These are phyloP conservation scores for Coccomyxa subellipsoidea DNA, from an alignment of 163 green algal species.

Conservation along the genomic window DNA sequence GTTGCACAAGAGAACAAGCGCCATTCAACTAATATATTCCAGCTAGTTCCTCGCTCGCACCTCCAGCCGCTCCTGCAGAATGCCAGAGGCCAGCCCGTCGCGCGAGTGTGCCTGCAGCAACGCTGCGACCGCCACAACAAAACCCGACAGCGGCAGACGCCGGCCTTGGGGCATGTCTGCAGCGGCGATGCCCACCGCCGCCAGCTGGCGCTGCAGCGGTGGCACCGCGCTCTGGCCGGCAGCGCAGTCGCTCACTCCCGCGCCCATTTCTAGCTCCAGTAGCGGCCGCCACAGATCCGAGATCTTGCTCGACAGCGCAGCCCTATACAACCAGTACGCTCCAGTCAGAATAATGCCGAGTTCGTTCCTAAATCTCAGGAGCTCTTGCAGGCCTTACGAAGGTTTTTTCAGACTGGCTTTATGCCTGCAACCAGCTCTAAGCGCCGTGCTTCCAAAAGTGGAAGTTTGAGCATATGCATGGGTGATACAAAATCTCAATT, in stretches of 20 bases:
- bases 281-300: neutral
- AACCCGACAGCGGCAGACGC: neutral
- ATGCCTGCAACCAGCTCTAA: too few relatives aligned
- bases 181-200: neutral
- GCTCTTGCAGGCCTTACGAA: too few relatives aligned
- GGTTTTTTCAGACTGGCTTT: too few relatives aligned
- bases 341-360: neutral
- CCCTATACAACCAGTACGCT: too few relatives aligned
- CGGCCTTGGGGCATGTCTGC: neutral
- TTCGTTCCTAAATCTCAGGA: neutral
- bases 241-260: neutral
- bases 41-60: too few relatives aligned
- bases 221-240: neutral
- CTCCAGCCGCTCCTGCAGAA: neutral
- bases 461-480: too few relatives aligned
- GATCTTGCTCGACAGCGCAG: neutral
- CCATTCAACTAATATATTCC: too few relatives aligned
- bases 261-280: neutral
- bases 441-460: too few relatives aligned
- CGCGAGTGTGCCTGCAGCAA: neutral
- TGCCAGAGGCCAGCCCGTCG: neutral
- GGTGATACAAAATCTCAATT: too few relatives aligned
- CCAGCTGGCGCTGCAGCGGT: neutral
- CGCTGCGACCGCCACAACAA: neutral
- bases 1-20: neutral